phyloP scores from a whole-genome alignment of 257 asterid genomes.

The Solanum ahanhuiri region DNA sequence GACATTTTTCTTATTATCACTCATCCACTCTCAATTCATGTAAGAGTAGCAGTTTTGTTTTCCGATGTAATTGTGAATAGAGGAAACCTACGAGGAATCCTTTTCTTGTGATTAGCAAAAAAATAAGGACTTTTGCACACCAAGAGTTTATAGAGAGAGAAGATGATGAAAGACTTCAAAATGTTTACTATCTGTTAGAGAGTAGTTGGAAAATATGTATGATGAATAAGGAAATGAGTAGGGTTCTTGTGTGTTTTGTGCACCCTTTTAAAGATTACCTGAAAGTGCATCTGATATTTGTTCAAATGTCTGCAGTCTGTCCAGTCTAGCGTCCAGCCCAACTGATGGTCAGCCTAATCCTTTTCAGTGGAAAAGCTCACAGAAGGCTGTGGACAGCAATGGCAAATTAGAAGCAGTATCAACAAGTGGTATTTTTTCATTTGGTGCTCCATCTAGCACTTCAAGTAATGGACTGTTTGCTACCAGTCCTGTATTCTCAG shows the following conservation, averaged over 20 bases:
- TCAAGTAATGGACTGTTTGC: conserved; percentile 21
- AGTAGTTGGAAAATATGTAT: neutral
- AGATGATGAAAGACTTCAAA: neutral
- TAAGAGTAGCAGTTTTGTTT: neutral
- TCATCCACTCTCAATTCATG: neutral
- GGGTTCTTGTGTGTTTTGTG: neutral
- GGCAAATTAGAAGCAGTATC: conserved; percentile 24
- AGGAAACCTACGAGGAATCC: neutral
- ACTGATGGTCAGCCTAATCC: conserved; percentile 11
- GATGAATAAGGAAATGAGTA: neutral
- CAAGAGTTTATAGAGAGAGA: neutral
- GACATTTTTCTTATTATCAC: neutral
- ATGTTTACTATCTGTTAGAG: neutral
- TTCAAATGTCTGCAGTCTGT: conserved; percentile 34
- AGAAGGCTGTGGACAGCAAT: conserved; percentile 23
- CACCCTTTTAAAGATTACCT: neutral
- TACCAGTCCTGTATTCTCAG: conserved; percentile 17
- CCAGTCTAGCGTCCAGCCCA: conserved; percentile 10
- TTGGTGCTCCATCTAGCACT: neutral
- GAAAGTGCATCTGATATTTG: neutral
- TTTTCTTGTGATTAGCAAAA: neutral
- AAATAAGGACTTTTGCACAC: neutral
- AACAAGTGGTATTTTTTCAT: neutral
- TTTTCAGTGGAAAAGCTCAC: conserved; percentile 19
- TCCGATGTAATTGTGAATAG: neutral